Evolutionary conservation across 495 filamentous ascomycete genomes (phyloP), one percentile per base, ranked within the genome.

Genomic region (Aspergillus ostianus): DNA sequence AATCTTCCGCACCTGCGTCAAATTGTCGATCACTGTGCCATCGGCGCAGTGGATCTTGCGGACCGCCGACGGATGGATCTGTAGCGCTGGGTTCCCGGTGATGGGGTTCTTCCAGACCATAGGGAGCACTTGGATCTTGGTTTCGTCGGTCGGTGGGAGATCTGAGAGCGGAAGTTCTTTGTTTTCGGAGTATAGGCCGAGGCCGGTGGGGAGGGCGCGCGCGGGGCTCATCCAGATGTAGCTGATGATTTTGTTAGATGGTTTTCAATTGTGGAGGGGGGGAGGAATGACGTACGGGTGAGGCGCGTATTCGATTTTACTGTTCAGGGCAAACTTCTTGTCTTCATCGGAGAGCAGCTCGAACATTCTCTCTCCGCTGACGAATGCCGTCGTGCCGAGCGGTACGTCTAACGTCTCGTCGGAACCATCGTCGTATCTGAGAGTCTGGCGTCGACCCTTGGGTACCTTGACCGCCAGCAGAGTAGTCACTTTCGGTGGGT

Each of bases 171-270:
- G 70, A 5, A 90, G 66, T 62, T 90, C 87, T 6, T 77, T 75
- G 21, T 73, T 75, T 58, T 90, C 85, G 19, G 84, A 85, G 53
- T 85, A 73, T 45, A 90, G 70, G 32, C 88, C 88, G 0, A 91
- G 80, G 0, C 88, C 88, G 52, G 85, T 85, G 21, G 86, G 77
- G 6, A 81, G 85, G 47, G 86, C 85, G 56, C 80, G 82, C 12
- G 87, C 85, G 23, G 74, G 70, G 55, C 77, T 82, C 85, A 90
- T 90, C 88, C 88, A 91, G 62, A 91, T 83, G 72, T 91, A 90
- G 13, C 73, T 74, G 26, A 1, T 51, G 45, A 1, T 6, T 21
- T 13, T 47, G 49, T 58, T 2, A n/a, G 55, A 23, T 20, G 47
- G 12, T 10, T 48, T 41, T 29, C n/a, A 9, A 9, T 41, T 64